phyloP scores from a whole-genome alignment of 73 alveolate species.

The Paramecium primaurelia region DNA sequence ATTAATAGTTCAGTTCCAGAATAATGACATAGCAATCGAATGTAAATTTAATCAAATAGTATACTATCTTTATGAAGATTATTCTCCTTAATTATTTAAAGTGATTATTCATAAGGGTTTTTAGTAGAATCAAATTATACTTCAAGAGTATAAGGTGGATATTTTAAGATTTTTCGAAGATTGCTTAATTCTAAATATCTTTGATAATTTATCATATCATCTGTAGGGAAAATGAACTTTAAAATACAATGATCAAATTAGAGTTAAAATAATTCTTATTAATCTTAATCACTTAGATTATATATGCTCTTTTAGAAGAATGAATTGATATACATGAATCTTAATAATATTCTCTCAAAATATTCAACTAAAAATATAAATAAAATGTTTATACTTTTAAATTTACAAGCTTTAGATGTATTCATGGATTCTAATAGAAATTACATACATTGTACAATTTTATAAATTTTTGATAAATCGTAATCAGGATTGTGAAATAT shows the following conservation, averaged over 20 bases:
- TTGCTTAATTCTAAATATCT: not conserved
- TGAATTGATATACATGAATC: conserved; percentile 2
- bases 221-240: not conserved
- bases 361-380: not conserved
- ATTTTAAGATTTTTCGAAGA: not conserved
- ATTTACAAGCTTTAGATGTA: conserved; percentile 6
- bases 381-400: not conserved
- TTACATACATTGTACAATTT: not conserved
- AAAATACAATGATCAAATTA: not conserved
- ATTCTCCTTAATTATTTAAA: not conserved
- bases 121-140: not conserved
- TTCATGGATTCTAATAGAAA: not conserved
- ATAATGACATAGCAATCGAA: not conserved
- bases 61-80: not conserved
- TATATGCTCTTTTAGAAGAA: not conserved
- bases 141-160: not conserved
- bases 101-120: not conserved
- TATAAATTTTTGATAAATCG: not conserved
- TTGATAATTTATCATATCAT: not conserved
- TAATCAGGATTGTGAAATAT: conserved; percentile 13
- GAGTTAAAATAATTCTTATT: not conserved
- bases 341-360: not conserved
- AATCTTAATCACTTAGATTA: not conserved
- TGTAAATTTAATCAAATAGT: conserved; percentile 6
- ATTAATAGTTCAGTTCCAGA: not conserved